Percentiles rank a stretch among this genome's conserved stretches.
Conservation (phyloP, 108 stramenopile species). For the Fistulifera solaris region DNA sequence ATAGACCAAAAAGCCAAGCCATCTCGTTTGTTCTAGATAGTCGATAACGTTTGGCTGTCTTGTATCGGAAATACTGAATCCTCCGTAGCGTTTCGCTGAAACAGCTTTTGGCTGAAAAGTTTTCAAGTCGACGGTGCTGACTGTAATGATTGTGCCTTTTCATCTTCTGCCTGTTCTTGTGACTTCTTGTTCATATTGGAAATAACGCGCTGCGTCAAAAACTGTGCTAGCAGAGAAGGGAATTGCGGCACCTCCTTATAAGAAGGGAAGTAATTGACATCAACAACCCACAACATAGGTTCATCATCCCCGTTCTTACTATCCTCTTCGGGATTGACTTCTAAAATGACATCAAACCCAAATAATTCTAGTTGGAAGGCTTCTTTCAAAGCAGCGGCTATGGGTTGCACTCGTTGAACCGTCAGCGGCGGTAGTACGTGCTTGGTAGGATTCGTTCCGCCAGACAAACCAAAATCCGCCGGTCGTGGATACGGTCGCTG, state of each 20-base stretch:
- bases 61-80: too few species aligned
- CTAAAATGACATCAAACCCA: slow-evolving; percentile 78
- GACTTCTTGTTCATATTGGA: background rate
- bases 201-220: slow-evolving; percentile 59
- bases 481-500: slow-evolving; percentile 77
- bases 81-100: too few species aligned
- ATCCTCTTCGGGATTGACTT: slow-evolving; percentile 11
- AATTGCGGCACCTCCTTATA: slow-evolving; percentile 85
- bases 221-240: slow-evolving; percentile 67
- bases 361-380: slow-evolving; percentile 79
- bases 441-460: background rate
- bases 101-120: too few species aligned
- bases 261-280: slow-evolving; percentile 86
- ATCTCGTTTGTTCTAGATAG: too few species aligned
- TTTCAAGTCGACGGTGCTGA: too few species aligned
- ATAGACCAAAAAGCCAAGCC: too few species aligned
- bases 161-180: background rate
- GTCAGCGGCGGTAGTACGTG: slow-evolving; percentile 3
- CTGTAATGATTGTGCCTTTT: background rate
- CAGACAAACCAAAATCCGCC: slow-evolving; percentile 55
- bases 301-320: slow-evolving; percentile 1
- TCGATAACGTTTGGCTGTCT: too few species aligned
- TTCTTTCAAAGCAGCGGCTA: slow-evolving; percentile 50
- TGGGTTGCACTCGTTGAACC: slow-evolving; percentile 57
- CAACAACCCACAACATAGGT: slow-evolving; percentile 39